phyloP scores from a whole-genome alignment of 768 basidiomycete species.

The Mrakia gelida region DNA sequence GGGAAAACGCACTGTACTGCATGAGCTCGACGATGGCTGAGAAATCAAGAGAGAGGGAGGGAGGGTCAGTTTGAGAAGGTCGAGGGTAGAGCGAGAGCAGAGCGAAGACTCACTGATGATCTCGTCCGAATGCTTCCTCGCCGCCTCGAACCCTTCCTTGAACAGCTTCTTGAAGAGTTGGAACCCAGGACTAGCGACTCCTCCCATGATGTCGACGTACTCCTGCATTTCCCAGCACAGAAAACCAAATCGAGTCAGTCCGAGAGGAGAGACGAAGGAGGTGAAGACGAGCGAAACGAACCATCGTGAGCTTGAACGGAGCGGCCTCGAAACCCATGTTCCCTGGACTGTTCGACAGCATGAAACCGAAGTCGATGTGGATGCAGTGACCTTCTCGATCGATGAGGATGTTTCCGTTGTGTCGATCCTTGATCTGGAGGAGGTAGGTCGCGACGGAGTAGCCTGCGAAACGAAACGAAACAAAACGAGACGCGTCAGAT shows the following conservation, averaged over 20 bases:
- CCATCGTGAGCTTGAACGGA: constrained; percentile 86
- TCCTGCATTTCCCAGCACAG: constrained; percentile 48
- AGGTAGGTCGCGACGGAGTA: constrained; percentile 96
- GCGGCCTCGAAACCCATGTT: constrained; percentile 99
- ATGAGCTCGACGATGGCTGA: constrained; percentile 85
- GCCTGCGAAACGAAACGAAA: constrained; percentile 49
- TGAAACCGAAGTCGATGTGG: constrained; percentile 97
- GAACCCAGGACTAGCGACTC: constrained; percentile 68
- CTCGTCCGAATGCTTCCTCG: constrained; percentile 91
- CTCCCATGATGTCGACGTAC: constrained; percentile 93
- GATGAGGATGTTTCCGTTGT: constrained; percentile 95
- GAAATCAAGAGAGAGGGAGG: not conserved
- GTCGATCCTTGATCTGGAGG: constrained; percentile 95
- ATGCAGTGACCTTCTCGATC: constrained; percentile 85
- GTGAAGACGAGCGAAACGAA: constrained; percentile 26
- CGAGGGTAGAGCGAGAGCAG: not conserved
- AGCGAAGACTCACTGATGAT: constrained; percentile 67
- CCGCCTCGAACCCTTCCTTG: constrained; percentile 87
- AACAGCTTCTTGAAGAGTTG: constrained; percentile 81
- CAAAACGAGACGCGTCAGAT: not conserved
- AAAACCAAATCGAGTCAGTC: not conserved
- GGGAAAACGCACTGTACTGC: constrained; percentile 70
- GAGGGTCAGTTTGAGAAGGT: constrained; percentile 23
- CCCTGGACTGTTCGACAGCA: constrained; percentile 92
- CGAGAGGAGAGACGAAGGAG: not conserved